Base-by-base conservation (phyloP, 768 basidiomycete species). In the Lentinula lateritia region DNA sequence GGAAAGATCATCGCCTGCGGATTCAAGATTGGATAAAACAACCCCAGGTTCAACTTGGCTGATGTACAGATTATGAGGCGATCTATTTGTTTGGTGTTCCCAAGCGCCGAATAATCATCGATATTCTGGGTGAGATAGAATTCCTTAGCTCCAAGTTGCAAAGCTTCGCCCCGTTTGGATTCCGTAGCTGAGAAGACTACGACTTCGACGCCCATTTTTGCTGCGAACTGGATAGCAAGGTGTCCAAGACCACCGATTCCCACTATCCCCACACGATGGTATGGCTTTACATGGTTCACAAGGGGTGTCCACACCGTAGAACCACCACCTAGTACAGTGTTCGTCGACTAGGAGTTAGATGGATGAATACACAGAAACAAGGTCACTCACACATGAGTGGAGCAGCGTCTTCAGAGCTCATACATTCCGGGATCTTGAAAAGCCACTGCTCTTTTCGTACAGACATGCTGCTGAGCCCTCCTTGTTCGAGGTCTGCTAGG, bases 121-220 rank as follows among this genome's bases (percentile, higher is more conserved):
- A 18, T 59, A 6, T 66, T 69, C 52, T 53, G 73, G 6, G 70
- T 76, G 9, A 66, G 63, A 38, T 75, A 71, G 46, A 75, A 75
- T 58, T 75, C 74, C 8, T 58, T 65, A 0, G 74, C 75, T 6
- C 74, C 74, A 0, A 75, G 66, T 35, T 55, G 50, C 58, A 35
- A 61, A n/a, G 75, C 72, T 28, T 75, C 75, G 6, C 68, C 65
- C 32, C 18, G 68, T 57, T 75, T 76, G 35, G 23, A 55, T 2
- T 75, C 69, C 0, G 73, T 68, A 23, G 68, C 52, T 12, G 73
- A 74, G 34, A 75, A 71, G 6, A 72, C 74, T 58, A 75, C 72
- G 7, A 75, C 74, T 6, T 75, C 72, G 32, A 74, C 76, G 12
- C 74, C 74, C 74, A 76, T 75, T 63, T 75, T 75, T 48, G 72